Percentiles rank a stretch among this genome's conserved stretches.
Conservation (phyloP, 2,329 filamentous ascomycete species). For the Fusarium longipes region DNA sequence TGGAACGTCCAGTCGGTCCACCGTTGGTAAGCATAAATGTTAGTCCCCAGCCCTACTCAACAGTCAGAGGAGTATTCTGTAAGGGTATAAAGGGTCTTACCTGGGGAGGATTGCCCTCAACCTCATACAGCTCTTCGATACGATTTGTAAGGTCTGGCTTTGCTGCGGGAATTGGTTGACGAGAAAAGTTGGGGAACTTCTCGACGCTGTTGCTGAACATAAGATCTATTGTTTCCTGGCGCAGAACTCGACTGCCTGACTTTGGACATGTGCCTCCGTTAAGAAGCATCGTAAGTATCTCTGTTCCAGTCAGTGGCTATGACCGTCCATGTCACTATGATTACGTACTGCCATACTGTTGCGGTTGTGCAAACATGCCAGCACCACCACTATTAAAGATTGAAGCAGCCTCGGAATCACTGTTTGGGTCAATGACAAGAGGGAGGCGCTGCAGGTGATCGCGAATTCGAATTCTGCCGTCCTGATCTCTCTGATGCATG, state of each 20-base stretch:
- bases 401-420: constrained; percentile 54
- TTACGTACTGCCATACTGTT: constrained; percentile 68
- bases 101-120: constrained; percentile 61
- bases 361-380: constrained; percentile 68
- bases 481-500: constrained; percentile 64
- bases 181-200: constrained; percentile 63
- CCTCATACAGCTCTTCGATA: constrained; percentile 62
- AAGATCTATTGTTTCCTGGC: constrained; percentile 66
- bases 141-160: constrained; percentile 62
- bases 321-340: neutral
- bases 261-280: constrained; percentile 71
- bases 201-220: constrained; percentile 75
- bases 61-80: neutral
- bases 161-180: constrained; percentile 56
- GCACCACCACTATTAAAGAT: constrained; percentile 71
- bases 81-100: neutral
- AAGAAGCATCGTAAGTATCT: constrained; percentile 69
- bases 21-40: constrained; percentile 65
- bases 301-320: constrained; percentile 49
- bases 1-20: constrained; percentile 63
- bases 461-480: constrained; percentile 54
- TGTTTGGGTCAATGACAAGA: constrained; percentile 52
- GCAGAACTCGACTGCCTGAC: constrained; percentile 66
- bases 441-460: constrained; percentile 64
- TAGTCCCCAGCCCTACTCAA: constrained; percentile 67